A percentile compares a stretch with the other conserved stretches of the same genome.
These are phyloP conservation scores for Leccinum olivaceopallidum DNA, from an alignment of 768 basidiomycete genomes.

Conservation along the genomic window DNA sequence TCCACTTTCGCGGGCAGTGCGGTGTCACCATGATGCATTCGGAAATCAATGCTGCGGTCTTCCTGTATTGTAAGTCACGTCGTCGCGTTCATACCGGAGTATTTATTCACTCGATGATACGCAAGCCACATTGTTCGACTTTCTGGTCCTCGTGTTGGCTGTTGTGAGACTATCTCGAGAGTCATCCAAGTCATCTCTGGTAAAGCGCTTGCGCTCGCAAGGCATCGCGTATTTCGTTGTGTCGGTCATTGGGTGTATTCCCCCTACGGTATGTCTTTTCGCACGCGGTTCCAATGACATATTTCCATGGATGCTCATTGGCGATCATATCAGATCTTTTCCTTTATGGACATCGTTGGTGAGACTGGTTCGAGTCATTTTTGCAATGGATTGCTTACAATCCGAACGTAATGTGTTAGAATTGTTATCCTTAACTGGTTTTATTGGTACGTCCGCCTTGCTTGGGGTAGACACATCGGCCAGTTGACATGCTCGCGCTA, in stretches of 20 bases:
- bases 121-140: slow-evolving; percentile 26
- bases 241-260: slow-evolving; percentile 18
- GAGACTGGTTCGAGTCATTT: neutral
- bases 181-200: slow-evolving; percentile 18
- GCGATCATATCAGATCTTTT: slow-evolving; percentile 12
- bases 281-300: neutral
- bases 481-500: slow-evolving; percentile 6
- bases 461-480: neutral
- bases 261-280: slow-evolving; percentile 6
- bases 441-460: slow-evolving; percentile 9
- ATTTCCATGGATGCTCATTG: neutral
- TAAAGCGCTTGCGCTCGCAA: slow-evolving; percentile 19
- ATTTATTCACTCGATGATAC: slow-evolving; percentile 1
- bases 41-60: slow-evolving; percentile 7
- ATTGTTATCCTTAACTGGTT: slow-evolving; percentile 3
- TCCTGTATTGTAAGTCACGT: slow-evolving; percentile 22
- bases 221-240: slow-evolving; percentile 25
- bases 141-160: slow-evolving; percentile 22
- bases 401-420: slow-evolving; percentile 4
- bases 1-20: neutral
- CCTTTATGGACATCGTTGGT: slow-evolving; percentile 5
- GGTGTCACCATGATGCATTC: neutral
- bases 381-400: neutral
- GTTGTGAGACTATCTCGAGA: slow-evolving; percentile 17
- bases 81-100: neutral